Conservation (phyloP, 1,139 yeast species). For the Protomyces macrosporus region DNA sequence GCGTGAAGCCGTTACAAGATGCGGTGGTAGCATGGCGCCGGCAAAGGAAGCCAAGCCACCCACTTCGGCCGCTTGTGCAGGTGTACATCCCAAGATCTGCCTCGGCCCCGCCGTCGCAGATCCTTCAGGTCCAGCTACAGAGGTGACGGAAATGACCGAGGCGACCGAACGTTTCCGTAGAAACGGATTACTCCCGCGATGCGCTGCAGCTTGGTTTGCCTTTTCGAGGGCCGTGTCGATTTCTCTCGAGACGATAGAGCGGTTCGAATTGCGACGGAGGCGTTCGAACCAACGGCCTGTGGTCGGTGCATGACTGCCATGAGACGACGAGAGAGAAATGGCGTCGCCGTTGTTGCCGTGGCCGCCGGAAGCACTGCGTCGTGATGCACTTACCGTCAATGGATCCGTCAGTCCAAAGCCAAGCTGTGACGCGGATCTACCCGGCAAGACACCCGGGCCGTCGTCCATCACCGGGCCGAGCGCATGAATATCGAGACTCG, state of each 20-base stretch:
- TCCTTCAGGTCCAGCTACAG: neutral
- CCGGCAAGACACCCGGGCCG: neutral
- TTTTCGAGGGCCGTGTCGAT: neutral
- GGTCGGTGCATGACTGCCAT: neutral
- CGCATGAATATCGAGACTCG: neutral
- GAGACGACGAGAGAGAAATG: neutral
- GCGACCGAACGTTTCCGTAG: constrained; percentile 12
- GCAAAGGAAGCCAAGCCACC: constrained; percentile 12
- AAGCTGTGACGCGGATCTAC: neutral
- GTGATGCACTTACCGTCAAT: neutral
- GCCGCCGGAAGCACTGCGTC: neutral
- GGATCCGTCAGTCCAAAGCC: neutral
- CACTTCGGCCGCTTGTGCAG: constrained; percentile 3
- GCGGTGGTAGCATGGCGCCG: neutral
- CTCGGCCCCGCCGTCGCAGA: neutral
- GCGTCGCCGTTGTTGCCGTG: neutral
- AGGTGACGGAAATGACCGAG: neutral
- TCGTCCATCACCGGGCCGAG: neutral
- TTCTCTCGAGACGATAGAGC: neutral
- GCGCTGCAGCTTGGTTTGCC: neutral
- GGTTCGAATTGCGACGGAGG: constrained; percentile 2
- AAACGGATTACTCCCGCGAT: constrained; percentile 9
- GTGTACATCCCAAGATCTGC: neutral
- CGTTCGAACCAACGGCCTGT: neutral
- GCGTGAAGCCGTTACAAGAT: neutral